Evolutionary conservation across 768 basidiomycete genomes (phyloP), one percentile per base, ranked within the genome.

Genomic region (Naganishia antarctica): DNA sequence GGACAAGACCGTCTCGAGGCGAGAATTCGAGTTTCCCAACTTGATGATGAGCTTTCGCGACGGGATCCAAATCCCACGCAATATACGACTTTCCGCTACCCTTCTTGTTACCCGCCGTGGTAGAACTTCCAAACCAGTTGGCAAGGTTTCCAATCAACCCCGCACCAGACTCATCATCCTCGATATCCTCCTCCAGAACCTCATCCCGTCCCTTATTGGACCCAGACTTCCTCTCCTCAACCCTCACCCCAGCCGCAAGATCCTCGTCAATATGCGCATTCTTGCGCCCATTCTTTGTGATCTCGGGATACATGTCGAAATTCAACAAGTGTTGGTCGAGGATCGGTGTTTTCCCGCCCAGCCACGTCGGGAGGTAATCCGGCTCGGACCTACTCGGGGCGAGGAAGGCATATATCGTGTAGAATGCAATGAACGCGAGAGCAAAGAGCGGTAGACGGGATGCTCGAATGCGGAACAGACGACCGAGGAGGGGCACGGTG

Each of bases 1-100:
- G 60, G 15, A 73, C 64, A 25, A 73, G 48, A 0, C 73, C 72
- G 51, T 74, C 72, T 15, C 41, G 13, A 29, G 21, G 53, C 50
- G 58, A 44, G 50, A 61, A 66, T n/a, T 66, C 63, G 21, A 69
- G 41, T 23, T 49, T 32, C 21, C 64, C 60, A 21, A 43, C 23
- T 37, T 61, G 59, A 40, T 41, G 31, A 45, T 61, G 65, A 3
- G 60, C 37, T 16, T 62, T 16, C 4, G 48, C 49, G 2, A 58
- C 51, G 25, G 43, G 23, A 31, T 63, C 62, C 25, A 47, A 47
- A 26, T 50, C 45, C 43, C 60, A 49, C 23, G 46, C 45, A 43
- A 28, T n/a, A 15, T 29, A 21, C 16, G 46, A n/a, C n/a, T n/a
- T n/a, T n/a, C n/a, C 34, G 11, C 7, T 28, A 25, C 16, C 44